These are phyloP conservation scores for Epichloe amarillans DNA, from an alignment of 2,329 filamentous ascomycete genomes.

Conservation along the genomic window DNA sequence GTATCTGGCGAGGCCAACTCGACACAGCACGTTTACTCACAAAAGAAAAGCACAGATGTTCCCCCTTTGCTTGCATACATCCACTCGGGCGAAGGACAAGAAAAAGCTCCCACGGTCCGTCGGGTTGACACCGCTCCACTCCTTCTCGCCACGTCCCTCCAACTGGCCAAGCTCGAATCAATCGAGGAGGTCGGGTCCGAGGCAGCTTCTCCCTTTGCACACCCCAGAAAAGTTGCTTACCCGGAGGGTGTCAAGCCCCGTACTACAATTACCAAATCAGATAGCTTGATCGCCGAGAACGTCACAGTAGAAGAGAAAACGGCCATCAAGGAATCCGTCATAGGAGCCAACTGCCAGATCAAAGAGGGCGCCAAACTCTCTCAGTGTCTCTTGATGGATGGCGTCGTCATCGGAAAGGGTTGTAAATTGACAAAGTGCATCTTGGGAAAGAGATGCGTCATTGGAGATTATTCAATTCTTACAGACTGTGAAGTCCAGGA, in stretches of 20 bases:
- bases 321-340: slow-evolving; percentile 83
- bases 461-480: slow-evolving; percentile 71
- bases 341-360: slow-evolving; percentile 80
- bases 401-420: slow-evolving; percentile 69
- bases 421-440: slow-evolving; percentile 82
- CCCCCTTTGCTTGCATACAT: slow-evolving; percentile 69
- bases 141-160: slow-evolving; percentile 68
- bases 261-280: slow-evolving; percentile 68
- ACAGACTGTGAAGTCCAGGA: slow-evolving; percentile 90
- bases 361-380: slow-evolving; percentile 71
- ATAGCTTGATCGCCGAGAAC: slow-evolving; percentile 77
- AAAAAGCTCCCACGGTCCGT: slow-evolving; percentile 54
- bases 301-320: slow-evolving; percentile 79
- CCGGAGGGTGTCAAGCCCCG: slow-evolving; percentile 68
- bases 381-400: slow-evolving; percentile 89
- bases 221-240: slow-evolving; percentile 67
- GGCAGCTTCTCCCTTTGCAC: slow-evolving; percentile 58
- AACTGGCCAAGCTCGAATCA: slow-evolving; percentile 71
- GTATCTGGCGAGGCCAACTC: neutral
- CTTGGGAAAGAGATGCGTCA: slow-evolving; percentile 63
- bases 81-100: slow-evolving; percentile 41
- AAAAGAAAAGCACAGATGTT: slow-evolving; percentile 29
- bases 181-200: slow-evolving; percentile 48
- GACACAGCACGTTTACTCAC: neutral
- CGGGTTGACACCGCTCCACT: slow-evolving; percentile 80